A percentile compares a stretch with the other conserved stretches of the same genome.
Evolutionary conservation across 2,329 filamentous ascomycete species (phyloP).

Genomic region (Scedosporium aurantiacum): DNA sequence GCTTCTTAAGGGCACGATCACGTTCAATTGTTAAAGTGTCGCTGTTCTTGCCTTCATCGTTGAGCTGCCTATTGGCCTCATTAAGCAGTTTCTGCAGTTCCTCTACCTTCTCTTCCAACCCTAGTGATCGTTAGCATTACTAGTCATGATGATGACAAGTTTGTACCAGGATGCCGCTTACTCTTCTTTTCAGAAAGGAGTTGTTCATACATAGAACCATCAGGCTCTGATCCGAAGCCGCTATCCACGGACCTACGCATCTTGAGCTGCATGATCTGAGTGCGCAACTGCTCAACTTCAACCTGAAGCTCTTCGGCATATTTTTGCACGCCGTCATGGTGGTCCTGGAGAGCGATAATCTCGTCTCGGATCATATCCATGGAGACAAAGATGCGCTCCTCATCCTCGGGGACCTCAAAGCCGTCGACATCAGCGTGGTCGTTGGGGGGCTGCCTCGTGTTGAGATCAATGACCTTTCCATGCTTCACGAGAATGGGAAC

Average conservation of each 20-base stretch:
- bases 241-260: constrained; percentile 28
- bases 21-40: constrained; percentile 52
- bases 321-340: constrained; percentile 43
- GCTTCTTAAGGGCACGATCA: constrained; percentile 52
- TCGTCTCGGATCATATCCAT: constrained; percentile 52
- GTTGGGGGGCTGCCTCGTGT: constrained; percentile 21
- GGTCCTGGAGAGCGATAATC: constrained; percentile 42
- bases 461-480: constrained; percentile 36
- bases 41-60: constrained; percentile 51
- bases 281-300: constrained; percentile 38
- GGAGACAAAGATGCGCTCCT: constrained; percentile 48
- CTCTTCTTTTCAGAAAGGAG: constrained; percentile 42
- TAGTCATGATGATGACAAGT: neutral
- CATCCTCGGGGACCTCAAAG: constrained; percentile 38
- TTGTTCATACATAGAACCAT: constrained; percentile 29
- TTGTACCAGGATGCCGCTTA: constrained; percentile 26
- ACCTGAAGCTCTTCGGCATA: constrained; percentile 42
- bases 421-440: constrained; percentile 39
- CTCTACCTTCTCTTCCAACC: constrained; percentile 47
- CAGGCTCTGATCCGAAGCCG: constrained; percentile 30
- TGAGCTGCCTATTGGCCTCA: constrained; percentile 49
- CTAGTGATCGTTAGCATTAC: constrained; percentile 20
- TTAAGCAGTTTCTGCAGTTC: constrained; percentile 51
- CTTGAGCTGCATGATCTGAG: constrained; percentile 33
- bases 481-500: constrained; percentile 46